These are phyloP conservation scores for Yamadazyma sp. DNA, from an alignment of 1,139 yeast species.

Conservation along the genomic window DNA sequence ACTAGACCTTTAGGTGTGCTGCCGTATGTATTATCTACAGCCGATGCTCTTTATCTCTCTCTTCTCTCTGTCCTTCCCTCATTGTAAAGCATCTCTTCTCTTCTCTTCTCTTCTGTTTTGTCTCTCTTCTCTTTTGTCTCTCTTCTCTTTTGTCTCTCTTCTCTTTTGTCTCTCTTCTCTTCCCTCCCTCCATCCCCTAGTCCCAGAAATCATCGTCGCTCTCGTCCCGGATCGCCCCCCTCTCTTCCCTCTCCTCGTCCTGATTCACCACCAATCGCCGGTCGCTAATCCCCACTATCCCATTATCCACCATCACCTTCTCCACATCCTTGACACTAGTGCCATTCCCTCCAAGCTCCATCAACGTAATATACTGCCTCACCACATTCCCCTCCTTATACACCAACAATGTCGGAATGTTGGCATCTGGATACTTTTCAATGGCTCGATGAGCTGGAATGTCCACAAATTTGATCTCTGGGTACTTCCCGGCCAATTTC, in stretches of 20 bases:
- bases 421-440: conserved; percentile 84
- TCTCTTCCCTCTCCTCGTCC: conserved; percentile 55
- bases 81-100: no score
- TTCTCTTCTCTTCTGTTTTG: no score
- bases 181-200: no score
- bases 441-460: conserved; percentile 87
- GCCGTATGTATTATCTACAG: no score
- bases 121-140: no score
- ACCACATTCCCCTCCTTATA: conserved; percentile 75
- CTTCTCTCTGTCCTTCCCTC: no score
- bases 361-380: conserved; percentile 76
- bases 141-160: no score
- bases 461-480: conserved; percentile 89
- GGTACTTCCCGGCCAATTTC: conserved; percentile 54
- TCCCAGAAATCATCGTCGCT: conserved; percentile 48
- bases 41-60: no score
- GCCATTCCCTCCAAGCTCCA: conserved; percentile 81
- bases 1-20: no score
- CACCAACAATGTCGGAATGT: conserved; percentile 86
- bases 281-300: conserved; percentile 66
- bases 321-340: conserved; percentile 71
- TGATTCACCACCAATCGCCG: conserved; percentile 63
- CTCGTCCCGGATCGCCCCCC: conserved; percentile 49
- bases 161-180: no score
- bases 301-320: conserved; percentile 59